Base-by-base conservation (phyloP, 129 eudicot species). In the Tanacetum coccineum region DNA sequence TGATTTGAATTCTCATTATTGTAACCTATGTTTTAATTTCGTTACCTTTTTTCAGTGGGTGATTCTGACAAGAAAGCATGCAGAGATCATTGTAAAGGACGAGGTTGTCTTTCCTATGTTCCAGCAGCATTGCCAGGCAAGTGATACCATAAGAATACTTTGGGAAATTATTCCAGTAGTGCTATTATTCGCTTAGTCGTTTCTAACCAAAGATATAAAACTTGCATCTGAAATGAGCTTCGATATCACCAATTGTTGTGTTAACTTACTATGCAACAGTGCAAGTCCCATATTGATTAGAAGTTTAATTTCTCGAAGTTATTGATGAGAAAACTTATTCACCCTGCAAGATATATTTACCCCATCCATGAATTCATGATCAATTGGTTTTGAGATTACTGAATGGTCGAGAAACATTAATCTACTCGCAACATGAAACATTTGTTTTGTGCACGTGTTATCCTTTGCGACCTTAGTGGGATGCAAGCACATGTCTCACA, bases 101-200 rank as follows among this genome's bases (percentile, higher is more conserved):
- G 82, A 79, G 13, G 64, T 60, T 11, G 95, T 90, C 42, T 88
- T 86, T 59, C 92, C 96, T 72, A 79, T 86, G 83, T 93, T 93
- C 76, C 96, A 86, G 73, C 77, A 46, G 73, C 95, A 88, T 75
- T 93, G 98, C 81, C 88, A 84, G 96, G 98, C 78, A 84, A 82
- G 87, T 81, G 13, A 1, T 60, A 58, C 51, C 46, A 28, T 57
- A 22, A 42, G 10, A 15, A 15, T 3, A 9, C 70, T 17, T 12
- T 51, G 6, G 1, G 47, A 36, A 62, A 52, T 3, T 6, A 25
- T 68, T 61, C n/a, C 39, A 13, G 14, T 10, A 19, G 56, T 66
- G 55, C 59, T 17, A 66, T 14, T 54, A n/a, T n/a, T n/a, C n/a
- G n/a, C n/a, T n/a, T n/a, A n/a, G n/a, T n/a, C n/a, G n/a, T n/a